Evolutionary conservation across 2,329 filamentous ascomycete species (phyloP).

Genomic region (Mariannaea sp.): DNA sequence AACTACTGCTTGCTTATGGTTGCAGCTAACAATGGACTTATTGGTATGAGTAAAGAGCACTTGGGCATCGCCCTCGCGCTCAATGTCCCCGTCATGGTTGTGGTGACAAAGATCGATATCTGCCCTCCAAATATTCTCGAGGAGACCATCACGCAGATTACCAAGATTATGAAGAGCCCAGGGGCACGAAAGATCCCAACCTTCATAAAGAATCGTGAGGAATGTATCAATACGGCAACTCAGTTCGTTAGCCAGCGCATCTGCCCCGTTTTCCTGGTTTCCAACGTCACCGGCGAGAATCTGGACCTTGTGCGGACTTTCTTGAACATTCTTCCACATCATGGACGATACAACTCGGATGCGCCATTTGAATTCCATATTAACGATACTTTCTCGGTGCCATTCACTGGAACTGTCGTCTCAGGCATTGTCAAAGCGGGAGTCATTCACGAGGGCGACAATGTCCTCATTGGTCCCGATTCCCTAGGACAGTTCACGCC

Average conservation of each 20-base stretch:
- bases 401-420: constrained; percentile 94
- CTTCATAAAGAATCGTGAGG: constrained; percentile 88
- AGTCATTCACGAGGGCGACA: constrained; percentile 88
- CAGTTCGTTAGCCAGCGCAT: constrained; percentile 96
- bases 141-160: constrained; percentile 90
- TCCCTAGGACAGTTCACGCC: constrained; percentile 85
- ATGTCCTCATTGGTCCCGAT: constrained; percentile 86
- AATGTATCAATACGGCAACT: constrained; percentile 92
- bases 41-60: constrained; percentile 99
- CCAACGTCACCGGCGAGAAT: constrained; percentile 93
- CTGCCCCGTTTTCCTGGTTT: constrained; percentile 96
- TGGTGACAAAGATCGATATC: constrained; percentile 98
- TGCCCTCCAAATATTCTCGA: constrained; percentile 94
- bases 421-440: constrained; percentile 90
- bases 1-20: constrained; percentile 99
- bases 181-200: constrained; percentile 95
- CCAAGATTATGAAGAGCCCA: constrained; percentile 89
- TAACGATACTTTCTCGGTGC: constrained; percentile 97
- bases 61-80: constrained; percentile 91
- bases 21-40: constrained; percentile 93
- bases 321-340: constrained; percentile 91
- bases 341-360: constrained; percentile 87
- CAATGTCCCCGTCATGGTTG: constrained; percentile 97
- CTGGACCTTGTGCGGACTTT: constrained; percentile 91
- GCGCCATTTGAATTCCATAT: constrained; percentile 93